phyloP scores from a whole-genome alignment of 257 asterid genomes.

The Solanum pimpinellifolium region DNA sequence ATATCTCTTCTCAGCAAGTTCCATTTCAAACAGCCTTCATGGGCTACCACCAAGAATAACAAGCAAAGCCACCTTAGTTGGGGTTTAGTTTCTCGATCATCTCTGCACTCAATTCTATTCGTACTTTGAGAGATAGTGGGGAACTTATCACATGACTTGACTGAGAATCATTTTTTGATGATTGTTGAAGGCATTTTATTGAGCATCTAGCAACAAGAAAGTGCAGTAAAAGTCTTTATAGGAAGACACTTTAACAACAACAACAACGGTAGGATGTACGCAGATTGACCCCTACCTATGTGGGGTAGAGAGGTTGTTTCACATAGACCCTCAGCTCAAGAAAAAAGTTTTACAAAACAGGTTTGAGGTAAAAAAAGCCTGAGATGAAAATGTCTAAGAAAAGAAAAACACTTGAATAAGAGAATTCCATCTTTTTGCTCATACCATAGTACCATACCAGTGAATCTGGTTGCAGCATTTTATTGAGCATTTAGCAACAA shows the following conservation, averaged over 20 bases:
- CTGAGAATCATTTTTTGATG: not conserved
- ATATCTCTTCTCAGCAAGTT: not conserved
- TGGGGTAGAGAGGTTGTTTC: not conserved
- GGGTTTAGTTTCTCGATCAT: not conserved
- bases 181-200: not conserved
- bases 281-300: not conserved
- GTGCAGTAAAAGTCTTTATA: not conserved
- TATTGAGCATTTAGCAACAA: not conserved
- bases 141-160: not conserved
- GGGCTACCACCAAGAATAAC: not conserved
- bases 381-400: not conserved
- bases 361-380: not conserved
- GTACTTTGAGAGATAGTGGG: not conserved
- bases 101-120: not conserved
- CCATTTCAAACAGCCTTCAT: not conserved
- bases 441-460: not conserved
- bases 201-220: not conserved
- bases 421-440: not conserved
- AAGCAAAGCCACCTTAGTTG: not conserved
- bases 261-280: not conserved
- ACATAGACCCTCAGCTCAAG: not conserved
- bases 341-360: not conserved
- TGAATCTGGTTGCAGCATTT: not conserved
- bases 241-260: not conserved
- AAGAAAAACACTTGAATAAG: not conserved